These are phyloP conservation scores for Tolypocladium sp. DNA, from an alignment of 2,329 filamentous ascomycete species.

Conservation along the genomic window DNA sequence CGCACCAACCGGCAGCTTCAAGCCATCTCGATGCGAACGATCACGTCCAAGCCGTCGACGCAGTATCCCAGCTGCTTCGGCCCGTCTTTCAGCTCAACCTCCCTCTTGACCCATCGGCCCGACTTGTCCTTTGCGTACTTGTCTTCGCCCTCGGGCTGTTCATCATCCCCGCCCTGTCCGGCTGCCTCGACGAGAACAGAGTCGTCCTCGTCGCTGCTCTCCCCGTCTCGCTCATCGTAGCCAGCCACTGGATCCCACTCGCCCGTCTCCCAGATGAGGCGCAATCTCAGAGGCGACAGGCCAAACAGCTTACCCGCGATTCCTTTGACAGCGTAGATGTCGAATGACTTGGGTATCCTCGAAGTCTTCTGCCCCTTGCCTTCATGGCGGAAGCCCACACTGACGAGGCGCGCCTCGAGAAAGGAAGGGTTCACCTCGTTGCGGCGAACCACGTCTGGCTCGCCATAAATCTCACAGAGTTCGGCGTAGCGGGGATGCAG, in stretches of 20 bases:
- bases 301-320: conserved; percentile 65
- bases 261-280: conserved; percentile 78
- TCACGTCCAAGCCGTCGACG: conserved; percentile 64
- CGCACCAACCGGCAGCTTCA: not conserved
- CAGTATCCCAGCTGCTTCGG: conserved; percentile 77
- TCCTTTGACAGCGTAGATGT: conserved; percentile 75
- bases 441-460: conserved; percentile 53
- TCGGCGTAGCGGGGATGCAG: conserved; percentile 64
- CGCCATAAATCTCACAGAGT: conserved; percentile 68
- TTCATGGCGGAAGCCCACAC: conserved; percentile 41
- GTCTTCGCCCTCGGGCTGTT: conserved; percentile 12
- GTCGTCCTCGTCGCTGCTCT: conserved; percentile 43
- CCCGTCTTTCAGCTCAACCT: conserved; percentile 71
- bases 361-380: conserved; percentile 19
- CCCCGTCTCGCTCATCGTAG: conserved; percentile 48
- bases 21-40: conserved; percentile 56
- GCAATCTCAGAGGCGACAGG: conserved; percentile 52
- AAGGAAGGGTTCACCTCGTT: conserved; percentile 63
- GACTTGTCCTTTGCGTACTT: conserved; percentile 19
- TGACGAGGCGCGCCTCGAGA: conserved; percentile 68
- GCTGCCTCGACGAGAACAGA: conserved; percentile 22
- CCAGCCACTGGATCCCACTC: conserved; percentile 75
- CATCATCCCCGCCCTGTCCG: conserved; percentile 8
- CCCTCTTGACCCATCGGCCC: conserved; percentile 63
- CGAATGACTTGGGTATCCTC: conserved; percentile 65